Conservation (phyloP, 2,329 filamentous ascomycete species). For the Diaporthe australafricana region DNA sequence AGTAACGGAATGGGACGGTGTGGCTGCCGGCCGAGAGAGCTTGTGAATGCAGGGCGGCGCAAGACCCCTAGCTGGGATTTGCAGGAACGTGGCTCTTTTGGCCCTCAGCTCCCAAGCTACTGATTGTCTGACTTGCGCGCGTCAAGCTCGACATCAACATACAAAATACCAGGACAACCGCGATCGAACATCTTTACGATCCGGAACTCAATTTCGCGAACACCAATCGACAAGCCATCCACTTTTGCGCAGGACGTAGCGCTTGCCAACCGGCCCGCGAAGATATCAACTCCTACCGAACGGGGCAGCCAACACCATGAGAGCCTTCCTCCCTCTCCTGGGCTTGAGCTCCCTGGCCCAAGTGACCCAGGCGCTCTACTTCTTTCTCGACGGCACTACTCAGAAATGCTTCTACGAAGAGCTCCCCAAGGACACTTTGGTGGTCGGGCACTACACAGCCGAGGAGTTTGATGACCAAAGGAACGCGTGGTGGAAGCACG, state of each 20-base stretch:
- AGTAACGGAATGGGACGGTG: not conserved
- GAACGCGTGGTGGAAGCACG: constrained; percentile 77
- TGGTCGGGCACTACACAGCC: constrained; percentile 91
- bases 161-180: constrained; percentile 1
- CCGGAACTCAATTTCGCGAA: not conserved
- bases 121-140: constrained; percentile 1
- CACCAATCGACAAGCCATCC: not conserved
- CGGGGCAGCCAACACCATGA: constrained; percentile 57
- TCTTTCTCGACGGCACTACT: constrained; percentile 88
- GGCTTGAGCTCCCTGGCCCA: constrained; percentile 75
- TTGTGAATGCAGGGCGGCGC: constrained; percentile 14
- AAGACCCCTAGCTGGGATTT: constrained; percentile 23
- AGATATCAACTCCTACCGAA: not conserved
- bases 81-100: constrained; percentile 33
- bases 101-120: not conserved
- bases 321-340: constrained; percentile 72
- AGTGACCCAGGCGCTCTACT: constrained; percentile 91
- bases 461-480: constrained; percentile 83
- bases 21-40: constrained; percentile 29
- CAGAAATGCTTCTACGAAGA: constrained; percentile 99
- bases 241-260: not conserved
- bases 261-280: not conserved
- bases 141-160: constrained; percentile 14
- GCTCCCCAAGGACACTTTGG: constrained; percentile 94
- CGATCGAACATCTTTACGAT: not conserved